Base-by-base conservation (phyloP, 345 rosid species). In the Aquilaria yunnanensis region DNA sequence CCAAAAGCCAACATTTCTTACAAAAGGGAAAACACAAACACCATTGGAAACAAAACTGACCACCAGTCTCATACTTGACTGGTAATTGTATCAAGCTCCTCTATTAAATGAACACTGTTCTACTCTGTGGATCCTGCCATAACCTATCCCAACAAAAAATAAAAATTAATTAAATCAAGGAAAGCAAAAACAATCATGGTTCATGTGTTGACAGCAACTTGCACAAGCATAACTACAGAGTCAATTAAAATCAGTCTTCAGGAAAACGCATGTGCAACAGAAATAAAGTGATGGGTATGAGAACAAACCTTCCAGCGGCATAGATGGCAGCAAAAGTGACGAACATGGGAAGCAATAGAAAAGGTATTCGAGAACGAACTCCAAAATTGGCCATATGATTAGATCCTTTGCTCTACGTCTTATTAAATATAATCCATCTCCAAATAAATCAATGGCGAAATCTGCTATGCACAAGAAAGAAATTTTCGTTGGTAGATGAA, bases 121-220 rank as follows among this genome's bases (percentile, higher is more conserved):
- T 23, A 23, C 23, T 23, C 23, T 87, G 87, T 2, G 99, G 82
- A 62, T 91, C 96, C 83, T 82, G 95, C 99, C 97, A 94, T 53
- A 91, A 67, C 59, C 97, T 94, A 51, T 47, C 0, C 47, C 66
- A 59, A 48, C 62, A 12, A 52, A 33, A 66, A 16, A 49, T 16
- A 23, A 23, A 23, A 23, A 23, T 23, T 23, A 23, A 32, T 14
- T 5, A 37, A 32, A 64, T 46, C 23, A 54, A 57, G 29, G 31
- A 55, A 53, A 47, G 7, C 48, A 33, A 16, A 59, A 51, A 13
- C 3, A 33, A 6, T 5, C 5, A 37, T 5, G 43, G 43, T 37
- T 37, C 43, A 37, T 37, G 5, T 37, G 23, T 37, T 37, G 43
- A 4, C 7, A 37, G 7, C 43, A 37, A 37, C 8, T 37, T 37